Conservation (phyloP, 2,329 filamentous ascomycete genomes). For the Fusarium musae region DNA sequence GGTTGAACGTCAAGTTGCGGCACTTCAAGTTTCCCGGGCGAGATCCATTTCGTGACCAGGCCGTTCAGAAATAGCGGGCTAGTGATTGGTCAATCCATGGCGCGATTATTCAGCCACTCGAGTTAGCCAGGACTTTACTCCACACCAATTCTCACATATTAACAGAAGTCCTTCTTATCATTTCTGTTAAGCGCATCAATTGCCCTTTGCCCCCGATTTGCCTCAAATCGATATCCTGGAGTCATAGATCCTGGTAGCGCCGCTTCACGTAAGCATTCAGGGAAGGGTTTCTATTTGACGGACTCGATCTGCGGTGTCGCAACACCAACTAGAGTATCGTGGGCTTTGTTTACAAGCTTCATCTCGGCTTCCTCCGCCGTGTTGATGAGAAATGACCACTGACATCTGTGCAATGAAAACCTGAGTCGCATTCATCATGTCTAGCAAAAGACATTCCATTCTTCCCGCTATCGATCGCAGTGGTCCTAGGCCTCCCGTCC, state of each 20-base stretch:
- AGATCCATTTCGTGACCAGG: conserved; percentile 46
- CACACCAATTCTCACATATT: accelerated
- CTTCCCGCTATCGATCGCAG: conserved; percentile 63
- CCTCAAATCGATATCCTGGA: conserved; percentile 29
- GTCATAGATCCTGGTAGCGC: conserved; percentile 41
- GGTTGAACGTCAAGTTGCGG: conserved; percentile 49
- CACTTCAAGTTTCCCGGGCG: conserved; percentile 51
- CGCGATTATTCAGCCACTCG: conserved; percentile 43
- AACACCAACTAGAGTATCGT: conserved; percentile 22
- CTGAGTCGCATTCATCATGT: conserved; percentile 45
- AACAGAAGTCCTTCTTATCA: conserved; percentile 33
- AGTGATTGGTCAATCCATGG: conserved; percentile 57
- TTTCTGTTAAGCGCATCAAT: conserved; percentile 25
- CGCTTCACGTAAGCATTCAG: conserved; percentile 31
- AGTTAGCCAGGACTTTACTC: conserved; percentile 47
- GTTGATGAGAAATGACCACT: conserved; percentile 22
- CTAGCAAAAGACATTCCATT: conserved; percentile 66
- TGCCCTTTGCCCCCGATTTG: conserved; percentile 15
- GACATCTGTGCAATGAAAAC: conserved; percentile 8
- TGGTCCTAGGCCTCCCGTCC: conserved; percentile 69
- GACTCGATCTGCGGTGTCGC: conserved; percentile 18
- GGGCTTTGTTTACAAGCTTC: conserved; percentile 10
- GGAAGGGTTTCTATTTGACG: conserved; percentile 27
- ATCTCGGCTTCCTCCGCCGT: conserved; percentile 1
- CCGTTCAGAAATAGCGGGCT: conserved; percentile 50